These are phyloP conservation scores for Lycium ferocissimum DNA, from an alignment of 257 asterid species.

Conservation along the genomic window DNA sequence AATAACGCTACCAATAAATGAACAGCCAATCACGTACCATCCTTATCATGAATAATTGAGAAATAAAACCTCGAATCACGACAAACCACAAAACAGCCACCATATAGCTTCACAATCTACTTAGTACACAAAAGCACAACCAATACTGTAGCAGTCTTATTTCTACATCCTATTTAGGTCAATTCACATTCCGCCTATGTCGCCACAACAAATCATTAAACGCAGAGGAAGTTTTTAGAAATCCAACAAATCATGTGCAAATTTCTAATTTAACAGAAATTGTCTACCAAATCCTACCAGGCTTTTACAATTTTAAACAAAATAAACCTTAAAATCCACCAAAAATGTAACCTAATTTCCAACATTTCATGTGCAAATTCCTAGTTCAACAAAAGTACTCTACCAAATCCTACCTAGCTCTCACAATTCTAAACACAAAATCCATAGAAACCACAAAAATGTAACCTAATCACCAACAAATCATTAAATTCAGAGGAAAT, in stretches of 20 bases:
- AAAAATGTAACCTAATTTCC: background rate
- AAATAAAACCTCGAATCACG: background rate
- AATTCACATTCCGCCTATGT: background rate
- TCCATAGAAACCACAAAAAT: background rate
- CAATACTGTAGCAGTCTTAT: background rate
- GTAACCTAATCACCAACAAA: background rate
- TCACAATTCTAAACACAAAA: background rate
- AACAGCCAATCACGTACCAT: background rate
- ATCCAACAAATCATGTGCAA: background rate
- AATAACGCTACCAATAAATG: conserved; percentile 9
- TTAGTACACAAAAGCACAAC: background rate
- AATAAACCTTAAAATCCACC: background rate
- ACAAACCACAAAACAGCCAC: background rate
- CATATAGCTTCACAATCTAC: conserved; percentile 19
- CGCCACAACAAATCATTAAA: background rate
- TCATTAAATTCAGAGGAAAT: too few relatives aligned
- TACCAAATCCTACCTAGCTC: background rate
- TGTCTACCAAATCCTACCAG: background rate
- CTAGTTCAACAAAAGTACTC: background rate
- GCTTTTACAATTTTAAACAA: too few relatives aligned
- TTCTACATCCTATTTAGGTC: background rate
- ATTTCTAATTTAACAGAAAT: background rate
- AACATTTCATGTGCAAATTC: background rate
- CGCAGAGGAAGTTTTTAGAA: background rate
- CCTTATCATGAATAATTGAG: background rate